These are phyloP conservation scores for Fabrea salina DNA, from an alignment of 169 alveolate genomes.

Conservation along the genomic window DNA sequence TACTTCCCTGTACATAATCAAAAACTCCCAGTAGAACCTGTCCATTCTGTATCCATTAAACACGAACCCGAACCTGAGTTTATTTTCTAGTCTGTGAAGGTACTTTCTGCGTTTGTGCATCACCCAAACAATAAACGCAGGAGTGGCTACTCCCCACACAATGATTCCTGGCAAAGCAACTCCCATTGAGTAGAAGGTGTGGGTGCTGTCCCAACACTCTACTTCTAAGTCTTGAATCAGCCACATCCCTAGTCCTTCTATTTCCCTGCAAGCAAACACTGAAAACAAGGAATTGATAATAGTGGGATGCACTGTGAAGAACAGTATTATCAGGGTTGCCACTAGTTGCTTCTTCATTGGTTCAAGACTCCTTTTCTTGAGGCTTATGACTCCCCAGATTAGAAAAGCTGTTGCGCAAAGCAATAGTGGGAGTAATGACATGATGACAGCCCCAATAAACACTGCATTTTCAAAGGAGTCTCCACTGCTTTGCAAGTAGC, in stretches of 20 bases:
- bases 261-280: background rate
- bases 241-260: background rate
- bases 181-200: constrained; percentile 7
- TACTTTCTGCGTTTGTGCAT: background rate
- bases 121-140: constrained; percentile 27
- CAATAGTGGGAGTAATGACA: background rate
- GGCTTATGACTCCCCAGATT: background rate
- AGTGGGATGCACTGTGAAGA: background rate
- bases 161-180: constrained; percentile 42
- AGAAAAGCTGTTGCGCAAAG: background rate
- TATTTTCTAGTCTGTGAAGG: constrained; percentile 14
- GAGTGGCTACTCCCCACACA: constrained; percentile 51
- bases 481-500: background rate
- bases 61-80: constrained; percentile 37
- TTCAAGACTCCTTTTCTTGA: background rate
- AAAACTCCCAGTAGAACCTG: constrained; percentile 48
- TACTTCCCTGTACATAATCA: constrained; percentile 44
- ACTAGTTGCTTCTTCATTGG: background rate
- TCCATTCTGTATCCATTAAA: constrained; percentile 38
- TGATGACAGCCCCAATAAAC: background rate
- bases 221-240: too few species aligned
- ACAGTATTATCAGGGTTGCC: background rate
- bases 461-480: background rate
- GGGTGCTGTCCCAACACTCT: constrained; percentile 10
- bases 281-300: background rate